Conservation (phyloP, 257 asterid species). For the Solanum sejunctum region DNA sequence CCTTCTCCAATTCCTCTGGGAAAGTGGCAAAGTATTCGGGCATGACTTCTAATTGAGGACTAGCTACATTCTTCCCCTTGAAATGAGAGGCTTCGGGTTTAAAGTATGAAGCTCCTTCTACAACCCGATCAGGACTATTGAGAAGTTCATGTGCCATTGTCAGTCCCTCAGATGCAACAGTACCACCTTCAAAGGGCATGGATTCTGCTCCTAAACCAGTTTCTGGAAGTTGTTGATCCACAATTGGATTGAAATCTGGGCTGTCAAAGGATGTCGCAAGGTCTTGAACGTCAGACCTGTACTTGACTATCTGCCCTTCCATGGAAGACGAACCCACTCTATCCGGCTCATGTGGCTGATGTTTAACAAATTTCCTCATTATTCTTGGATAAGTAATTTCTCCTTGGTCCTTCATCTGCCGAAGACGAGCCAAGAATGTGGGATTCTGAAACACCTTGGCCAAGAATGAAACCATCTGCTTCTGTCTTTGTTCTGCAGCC, state of each 20-base stretch:
- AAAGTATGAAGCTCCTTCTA: slow-evolving; percentile 1
- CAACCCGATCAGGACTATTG: slow-evolving; percentile 10
- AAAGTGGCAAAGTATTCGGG: slow-evolving; percentile 26
- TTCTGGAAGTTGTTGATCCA: slow-evolving; percentile 18
- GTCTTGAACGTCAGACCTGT: slow-evolving; percentile 12
- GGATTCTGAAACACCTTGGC: slow-evolving; percentile 64
- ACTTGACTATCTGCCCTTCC: slow-evolving; percentile 18
- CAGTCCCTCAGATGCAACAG: slow-evolving; percentile 14
- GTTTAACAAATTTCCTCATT: slow-evolving; percentile 38
- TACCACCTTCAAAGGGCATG: slow-evolving; percentile 15
- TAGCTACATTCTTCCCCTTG: slow-evolving; percentile 31
- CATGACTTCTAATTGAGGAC: slow-evolving; percentile 4
- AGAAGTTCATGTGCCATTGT: slow-evolving; percentile 16
- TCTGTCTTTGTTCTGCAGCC: slow-evolving; percentile 67
- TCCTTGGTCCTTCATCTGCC: slow-evolving; percentile 28
- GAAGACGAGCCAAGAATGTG: slow-evolving; percentile 23
- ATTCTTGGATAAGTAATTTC: slow-evolving; percentile 36
- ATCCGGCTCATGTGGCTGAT: slow-evolving; percentile 19
- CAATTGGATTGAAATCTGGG: slow-evolving; percentile 7
- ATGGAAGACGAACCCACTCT: slow-evolving; percentile 6
- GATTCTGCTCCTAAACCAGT: slow-evolving; percentile 9
- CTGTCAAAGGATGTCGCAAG: not conserved
- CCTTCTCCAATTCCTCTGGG: slow-evolving; percentile 29
- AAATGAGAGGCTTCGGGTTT: not conserved
- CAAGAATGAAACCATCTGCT: slow-evolving; percentile 79